phyloP scores from a whole-genome alignment of 306 rosid species.

The Gillenia trifoliata region DNA sequence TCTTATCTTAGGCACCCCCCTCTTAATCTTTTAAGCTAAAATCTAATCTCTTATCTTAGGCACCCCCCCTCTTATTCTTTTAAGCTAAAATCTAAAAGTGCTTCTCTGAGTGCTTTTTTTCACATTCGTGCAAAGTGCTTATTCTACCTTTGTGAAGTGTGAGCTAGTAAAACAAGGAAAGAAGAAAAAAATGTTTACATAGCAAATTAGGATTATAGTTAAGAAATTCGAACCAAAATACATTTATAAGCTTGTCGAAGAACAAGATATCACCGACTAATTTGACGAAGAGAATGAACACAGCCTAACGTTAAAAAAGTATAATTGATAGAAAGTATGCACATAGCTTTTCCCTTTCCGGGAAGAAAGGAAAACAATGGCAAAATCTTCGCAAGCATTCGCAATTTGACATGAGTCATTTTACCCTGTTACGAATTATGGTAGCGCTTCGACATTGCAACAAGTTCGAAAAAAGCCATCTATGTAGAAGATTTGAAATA shows the following conservation, averaged over 20 bases:
- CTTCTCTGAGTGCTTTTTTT: neutral
- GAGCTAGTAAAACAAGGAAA: neutral
- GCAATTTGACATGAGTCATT: conserved; percentile 6
- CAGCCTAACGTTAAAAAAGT: neutral
- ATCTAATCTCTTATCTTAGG: neutral
- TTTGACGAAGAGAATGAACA: neutral
- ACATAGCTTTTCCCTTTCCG: neutral
- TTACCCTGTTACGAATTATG: conserved; percentile 10
- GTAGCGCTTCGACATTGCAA: conserved; percentile 10
- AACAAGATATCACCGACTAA: neutral
- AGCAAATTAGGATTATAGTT: neutral
- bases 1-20: neutral
- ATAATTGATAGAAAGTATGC: neutral
- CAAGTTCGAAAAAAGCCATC: conserved; percentile 14
- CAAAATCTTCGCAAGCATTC: neutral
- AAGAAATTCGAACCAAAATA: neutral
- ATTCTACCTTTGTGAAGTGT: neutral
- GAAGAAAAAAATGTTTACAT: neutral
- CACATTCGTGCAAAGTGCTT: neutral
- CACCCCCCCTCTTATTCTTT: neutral
- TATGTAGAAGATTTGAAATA: conserved; percentile 13
- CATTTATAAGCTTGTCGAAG: neutral
- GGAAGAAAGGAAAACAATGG: neutral
- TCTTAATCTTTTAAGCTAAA: neutral
- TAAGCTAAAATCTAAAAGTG: neutral